These are phyloP conservation scores for Sclerotinia spermophila DNA, from an alignment of 2,329 filamentous ascomycete genomes.

Conservation along the genomic window DNA sequence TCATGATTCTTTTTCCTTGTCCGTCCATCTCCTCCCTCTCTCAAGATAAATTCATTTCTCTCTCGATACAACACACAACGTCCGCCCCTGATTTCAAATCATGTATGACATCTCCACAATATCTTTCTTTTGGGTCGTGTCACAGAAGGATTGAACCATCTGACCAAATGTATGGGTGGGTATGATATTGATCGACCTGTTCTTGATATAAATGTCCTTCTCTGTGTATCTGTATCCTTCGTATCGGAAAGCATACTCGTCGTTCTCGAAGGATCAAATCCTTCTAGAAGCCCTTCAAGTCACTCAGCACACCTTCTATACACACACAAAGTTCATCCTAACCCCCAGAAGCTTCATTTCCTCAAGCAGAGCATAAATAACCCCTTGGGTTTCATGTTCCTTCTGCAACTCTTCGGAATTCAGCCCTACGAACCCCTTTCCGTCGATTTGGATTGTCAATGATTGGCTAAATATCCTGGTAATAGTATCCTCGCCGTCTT, in stretches of 20 bases:
- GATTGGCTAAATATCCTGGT: not conserved
- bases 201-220: not conserved
- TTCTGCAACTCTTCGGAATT: conserved; percentile 17
- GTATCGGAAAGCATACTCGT: not conserved
- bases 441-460: not conserved
- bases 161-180: conserved; percentile 1
- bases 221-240: not conserved
- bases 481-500: conserved; percentile 9
- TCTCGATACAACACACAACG: not conserved
- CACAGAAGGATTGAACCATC: conserved; percentile 17
- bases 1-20: not conserved
- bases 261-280: conserved; percentile 4
- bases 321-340: not conserved
- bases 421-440: conserved; percentile 18
- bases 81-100: not conserved
- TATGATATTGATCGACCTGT: not conserved
- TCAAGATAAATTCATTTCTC: not conserved
- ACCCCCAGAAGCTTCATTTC: conserved; percentile 1
- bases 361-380: not conserved
- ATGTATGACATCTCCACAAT: conserved; percentile 12
- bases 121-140: conserved; percentile 11
- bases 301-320: not conserved
- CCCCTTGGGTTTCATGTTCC: conserved; percentile 2
- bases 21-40: not conserved
- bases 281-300: conserved; percentile 6